Conservation (phyloP, 2,329 filamentous ascomycete genomes). For the Microthyrium microscopicum region DNA sequence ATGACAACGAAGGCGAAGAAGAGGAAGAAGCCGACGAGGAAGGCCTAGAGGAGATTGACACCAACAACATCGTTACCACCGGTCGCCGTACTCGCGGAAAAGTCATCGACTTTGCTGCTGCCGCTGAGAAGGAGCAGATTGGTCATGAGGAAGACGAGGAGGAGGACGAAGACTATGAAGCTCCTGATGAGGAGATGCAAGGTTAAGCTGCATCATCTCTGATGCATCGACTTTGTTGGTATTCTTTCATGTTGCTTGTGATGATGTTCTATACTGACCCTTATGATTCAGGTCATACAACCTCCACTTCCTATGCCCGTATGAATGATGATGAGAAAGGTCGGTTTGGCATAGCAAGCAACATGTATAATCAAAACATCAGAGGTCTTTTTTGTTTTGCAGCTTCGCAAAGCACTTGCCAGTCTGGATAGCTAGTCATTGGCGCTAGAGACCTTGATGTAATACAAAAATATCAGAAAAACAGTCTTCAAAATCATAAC, state of each 20-base stretch:
- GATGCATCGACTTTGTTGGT: background rate
- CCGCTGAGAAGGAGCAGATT: conserved; percentile 58
- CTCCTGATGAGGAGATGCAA: conserved; percentile 54
- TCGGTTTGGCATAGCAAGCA: too few relatives aligned
- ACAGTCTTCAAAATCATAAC: too few relatives aligned
- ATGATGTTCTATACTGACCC: background rate
- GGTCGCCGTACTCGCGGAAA: conserved; percentile 80
- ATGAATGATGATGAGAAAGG: background rate
- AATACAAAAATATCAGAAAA: too few relatives aligned
- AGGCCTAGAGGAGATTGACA: conserved; percentile 81
- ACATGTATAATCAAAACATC: too few relatives aligned
- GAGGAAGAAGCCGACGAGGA: conserved; percentile 51
- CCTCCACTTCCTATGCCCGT: background rate
- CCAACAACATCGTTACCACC: conserved; percentile 65
- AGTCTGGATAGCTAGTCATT: too few relatives aligned
- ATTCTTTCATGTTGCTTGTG: background rate
- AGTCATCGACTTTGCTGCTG: conserved; percentile 85
- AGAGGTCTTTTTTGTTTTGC: too few relatives aligned
- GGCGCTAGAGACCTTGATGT: too few relatives aligned
- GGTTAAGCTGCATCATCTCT: too few relatives aligned
- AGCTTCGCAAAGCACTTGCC: too few relatives aligned
- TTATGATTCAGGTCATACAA: background rate
- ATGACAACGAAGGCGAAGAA: too few relatives aligned
- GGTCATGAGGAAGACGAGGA: conserved; percentile 71
- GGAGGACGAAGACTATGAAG: conserved; percentile 50